Evolutionary conservation across 106 monocot species (phyloP).

Genomic region (Dioscorea zingiberensis): DNA sequence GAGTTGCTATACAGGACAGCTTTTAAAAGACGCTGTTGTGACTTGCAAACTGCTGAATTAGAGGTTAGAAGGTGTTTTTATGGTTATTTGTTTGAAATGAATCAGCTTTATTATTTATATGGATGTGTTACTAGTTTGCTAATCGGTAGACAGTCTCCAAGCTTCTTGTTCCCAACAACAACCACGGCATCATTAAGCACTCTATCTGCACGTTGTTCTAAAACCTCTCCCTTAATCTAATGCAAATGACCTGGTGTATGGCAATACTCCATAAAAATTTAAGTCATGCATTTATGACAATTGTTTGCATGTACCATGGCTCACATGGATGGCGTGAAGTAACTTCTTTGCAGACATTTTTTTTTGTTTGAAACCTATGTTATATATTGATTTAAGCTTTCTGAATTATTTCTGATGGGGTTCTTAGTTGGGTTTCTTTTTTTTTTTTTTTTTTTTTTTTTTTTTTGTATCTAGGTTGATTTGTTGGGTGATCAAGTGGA

Average conservation of each 20-base stretch:
- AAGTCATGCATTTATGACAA: background rate
- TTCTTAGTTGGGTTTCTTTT: too few species aligned
- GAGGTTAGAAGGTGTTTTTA: conserved; percentile 38
- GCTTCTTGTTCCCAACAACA: background rate
- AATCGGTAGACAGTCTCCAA: background rate
- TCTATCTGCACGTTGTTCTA: background rate
- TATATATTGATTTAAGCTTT: too few species aligned
- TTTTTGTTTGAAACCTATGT: background rate
- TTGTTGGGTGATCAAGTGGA: conserved; percentile 80
- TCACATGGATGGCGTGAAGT: background rate
- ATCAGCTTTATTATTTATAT: background rate
- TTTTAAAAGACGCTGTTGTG: conserved; percentile 55
- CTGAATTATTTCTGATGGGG: too few species aligned
- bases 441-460: too few species aligned
- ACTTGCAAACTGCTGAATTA: conserved; percentile 69
- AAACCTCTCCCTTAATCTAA: background rate
- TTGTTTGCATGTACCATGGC: background rate
- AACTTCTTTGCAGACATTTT: background rate
- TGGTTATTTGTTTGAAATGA: background rate
- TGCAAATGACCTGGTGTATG: background rate
- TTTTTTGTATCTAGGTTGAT: conserved; percentile 59
- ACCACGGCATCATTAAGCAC: background rate
- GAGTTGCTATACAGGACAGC: conserved; percentile 50
- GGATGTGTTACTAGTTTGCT: background rate
- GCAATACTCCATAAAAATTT: too few species aligned